Percentiles rank a stretch among this genome's conserved stretches.
These are phyloP conservation scores for Termitomyces sp. DNA, from an alignment of 768 basidiomycete genomes.

Conservation along the genomic window DNA sequence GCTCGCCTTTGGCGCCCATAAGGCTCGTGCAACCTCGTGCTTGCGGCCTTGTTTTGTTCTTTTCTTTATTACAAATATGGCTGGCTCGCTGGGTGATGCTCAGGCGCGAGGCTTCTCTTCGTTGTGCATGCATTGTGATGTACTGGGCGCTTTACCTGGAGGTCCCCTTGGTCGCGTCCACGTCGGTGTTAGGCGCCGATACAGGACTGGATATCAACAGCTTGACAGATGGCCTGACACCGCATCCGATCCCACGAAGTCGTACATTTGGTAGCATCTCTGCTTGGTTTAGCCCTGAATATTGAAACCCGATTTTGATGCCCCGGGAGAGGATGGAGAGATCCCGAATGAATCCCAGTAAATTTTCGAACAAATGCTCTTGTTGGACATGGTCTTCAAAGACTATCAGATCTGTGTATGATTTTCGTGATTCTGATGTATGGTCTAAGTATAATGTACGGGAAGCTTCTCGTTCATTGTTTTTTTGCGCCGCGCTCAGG, in stretches of 20 bases:
- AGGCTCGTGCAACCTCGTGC: conserved; percentile 6
- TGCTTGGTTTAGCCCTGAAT: not conserved
- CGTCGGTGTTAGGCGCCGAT: conserved; percentile 47
- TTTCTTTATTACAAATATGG: not conserved
- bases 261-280: not conserved
- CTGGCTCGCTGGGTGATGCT: not conserved
- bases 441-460: not conserved
- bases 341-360: no score
- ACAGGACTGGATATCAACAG: not conserved
- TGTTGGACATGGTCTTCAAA: no score
- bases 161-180: conserved; percentile 32
- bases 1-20: conserved; percentile 25
- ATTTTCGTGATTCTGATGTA: not conserved
- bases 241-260: conserved; percentile 34
- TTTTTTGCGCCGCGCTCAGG: conserved; percentile 10
- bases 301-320: conserved; percentile 25
- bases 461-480: no score
- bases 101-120: conserved; percentile 21
- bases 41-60: not conserved
- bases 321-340: no score
- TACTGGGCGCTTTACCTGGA: conserved; percentile 39
- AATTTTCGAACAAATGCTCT: no score
- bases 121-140: conserved; percentile 24
- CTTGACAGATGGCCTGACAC: conserved; percentile 37
- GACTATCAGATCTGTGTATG: not conserved